Conservation (phyloP, 495 filamentous ascomycete genomes). For the Penicillium nucicola region DNA sequence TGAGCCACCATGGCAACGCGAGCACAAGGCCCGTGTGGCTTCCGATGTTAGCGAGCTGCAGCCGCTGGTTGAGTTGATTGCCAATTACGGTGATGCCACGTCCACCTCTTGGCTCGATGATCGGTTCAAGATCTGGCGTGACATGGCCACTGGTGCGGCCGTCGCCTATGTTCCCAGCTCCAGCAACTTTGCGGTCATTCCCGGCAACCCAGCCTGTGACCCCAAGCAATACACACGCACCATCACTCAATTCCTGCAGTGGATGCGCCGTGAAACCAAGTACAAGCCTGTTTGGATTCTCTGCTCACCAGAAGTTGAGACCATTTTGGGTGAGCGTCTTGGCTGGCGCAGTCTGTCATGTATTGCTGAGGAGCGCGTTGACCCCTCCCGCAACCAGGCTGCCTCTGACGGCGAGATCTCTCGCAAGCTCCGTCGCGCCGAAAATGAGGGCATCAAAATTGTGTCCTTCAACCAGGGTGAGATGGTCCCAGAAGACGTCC, state of each 20-base stretch:
- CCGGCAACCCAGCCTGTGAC: constrained; percentile 80
- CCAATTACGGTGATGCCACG: constrained; percentile 85
- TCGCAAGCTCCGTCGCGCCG: constrained; percentile 71
- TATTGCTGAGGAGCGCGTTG: constrained; percentile 77
- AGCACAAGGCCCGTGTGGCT: constrained; percentile 34
- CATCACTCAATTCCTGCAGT: constrained; percentile 67
- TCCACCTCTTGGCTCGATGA: constrained; percentile 87
- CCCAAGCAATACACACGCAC: constrained; percentile 64
- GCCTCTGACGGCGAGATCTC: constrained; percentile 57
- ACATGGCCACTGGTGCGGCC: constrained; percentile 71
- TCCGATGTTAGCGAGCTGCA: constrained; percentile 55
- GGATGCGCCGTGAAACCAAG: constrained; percentile 65
- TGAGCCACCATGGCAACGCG: constrained; percentile 55
- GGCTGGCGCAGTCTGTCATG: constrained; percentile 83
- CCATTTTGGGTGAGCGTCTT: constrained; percentile 68
- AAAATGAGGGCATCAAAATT: constrained; percentile 74
- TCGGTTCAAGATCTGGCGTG: constrained; percentile 78
- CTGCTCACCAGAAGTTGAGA: constrained; percentile 63
- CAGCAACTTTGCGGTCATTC: constrained; percentile 70
- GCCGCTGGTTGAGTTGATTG: constrained; percentile 74
- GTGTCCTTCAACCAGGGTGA: constrained; percentile 60
- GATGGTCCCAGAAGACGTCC: constrained; percentile 58
- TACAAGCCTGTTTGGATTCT: constrained; percentile 82
- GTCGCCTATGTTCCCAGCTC: constrained; percentile 71
- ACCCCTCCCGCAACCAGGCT: constrained; percentile 55